Evolutionary conservation across 1,284 basidiomycete genomes (phyloP), one percentile per base, ranked within the genome.

Genomic region (Somion occarium): DNA sequence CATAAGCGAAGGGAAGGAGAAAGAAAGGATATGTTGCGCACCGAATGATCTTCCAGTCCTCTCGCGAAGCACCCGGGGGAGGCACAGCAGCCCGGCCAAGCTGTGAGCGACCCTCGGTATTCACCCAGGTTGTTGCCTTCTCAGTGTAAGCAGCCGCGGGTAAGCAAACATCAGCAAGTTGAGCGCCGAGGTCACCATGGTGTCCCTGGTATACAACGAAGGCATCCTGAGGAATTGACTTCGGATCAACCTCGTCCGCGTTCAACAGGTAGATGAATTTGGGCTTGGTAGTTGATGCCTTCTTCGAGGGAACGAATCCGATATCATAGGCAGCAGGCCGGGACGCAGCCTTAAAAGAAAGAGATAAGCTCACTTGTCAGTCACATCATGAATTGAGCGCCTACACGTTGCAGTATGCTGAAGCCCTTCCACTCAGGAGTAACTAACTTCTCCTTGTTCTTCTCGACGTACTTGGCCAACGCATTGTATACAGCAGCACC

Each of bases 191-290:
- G 68, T 99, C 97, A 67, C 97, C 97, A 67, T 99, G 96, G 71
- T 98, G 96, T 43, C 97, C 97, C 69, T 99, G 97, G 73, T 99
- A 99, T 13, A 99, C 96, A 43, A 99, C 96, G 64, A 99, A 99
- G 1, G 96, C 94, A 63, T 95, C 84, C 56, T 84, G 76, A 26
- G 97, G 95, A 57, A 99, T 97, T n/a, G 85, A 83, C 53, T 86
- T 82, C 42, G 93, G 89, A 64, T 94, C 83, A 52, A 99, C 73
- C 66, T 98, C 95, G 64, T 99, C 97, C 3, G 96, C 94, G 67
- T 96, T 96, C 57, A 99, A 83, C 50, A 99, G 84, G 74, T 98
- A 98, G 64, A 99, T 76, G 72, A 99, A 99, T 73, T 98, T 99
- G 58, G 97, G 89, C 58, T 82, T 86, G 44, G 84, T 81, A 51